Base-by-base conservation (phyloP, 139 green algal species). In the Chlamydomonas asymmetrica region DNA sequence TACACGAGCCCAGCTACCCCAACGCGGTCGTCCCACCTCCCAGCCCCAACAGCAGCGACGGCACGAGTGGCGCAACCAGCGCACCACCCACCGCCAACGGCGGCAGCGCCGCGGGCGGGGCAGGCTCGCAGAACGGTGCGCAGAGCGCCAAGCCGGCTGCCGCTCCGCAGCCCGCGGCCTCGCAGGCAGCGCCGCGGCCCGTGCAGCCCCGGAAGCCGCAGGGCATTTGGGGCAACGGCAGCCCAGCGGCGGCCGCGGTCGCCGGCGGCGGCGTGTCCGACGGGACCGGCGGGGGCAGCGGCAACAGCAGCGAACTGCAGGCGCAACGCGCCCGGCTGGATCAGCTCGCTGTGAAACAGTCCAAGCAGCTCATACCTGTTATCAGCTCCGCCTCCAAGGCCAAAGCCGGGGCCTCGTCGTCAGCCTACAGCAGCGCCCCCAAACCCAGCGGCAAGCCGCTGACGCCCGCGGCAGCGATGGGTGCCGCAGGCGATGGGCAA, bases 351-450 rank as follows among this genome's bases (percentile, higher is more conserved):
- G 25, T 79, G 56, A 59, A 61, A 16, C 75, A 86, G 52, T 81
- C 71, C 37, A 86, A 83, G 76, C 81, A 86, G 76, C 76, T 86
- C 13, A 61, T 86, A 7, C 81, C 81, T 3, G 49, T 86, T 2
- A 31, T 78, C 31, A 78, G 59, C 72, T 64, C 72, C 5, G 43
- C 29, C 4, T 41, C 40, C 31, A 76, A 76, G 70, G 31, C 40
- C 0, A 76, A 76, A 31, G n/a, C 66, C 43, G 65, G 18, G 65
- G 43, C 31, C 23, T 16, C 29, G 34, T 39, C 13, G 67, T 37
- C n/a, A n/a, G n/a, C n/a, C n/a, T n/a, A n/a, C n/a, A n/a, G n/a
- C n/a, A n/a, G n/a, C n/a, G n/a, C n/a, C n/a, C n/a, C n/a, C n/a
- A n/a, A n/a, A n/a, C n/a, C n/a, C 48, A 8, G 49, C 23, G 68